Evolutionary conservation across 768 basidiomycete species (phyloP).

Genomic region (Crassisporium funariophilum): DNA sequence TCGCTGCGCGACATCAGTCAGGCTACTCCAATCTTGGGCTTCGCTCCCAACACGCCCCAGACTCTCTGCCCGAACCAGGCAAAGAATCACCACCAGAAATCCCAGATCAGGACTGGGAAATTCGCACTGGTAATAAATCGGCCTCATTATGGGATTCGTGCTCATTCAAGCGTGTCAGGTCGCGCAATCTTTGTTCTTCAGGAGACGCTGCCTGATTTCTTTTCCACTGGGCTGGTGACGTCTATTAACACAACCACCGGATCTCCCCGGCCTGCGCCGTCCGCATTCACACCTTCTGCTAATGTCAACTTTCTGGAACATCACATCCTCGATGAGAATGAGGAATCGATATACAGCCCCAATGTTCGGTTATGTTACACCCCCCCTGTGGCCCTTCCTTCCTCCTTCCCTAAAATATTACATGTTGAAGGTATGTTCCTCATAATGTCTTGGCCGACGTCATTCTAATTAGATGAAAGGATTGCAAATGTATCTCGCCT

Average conservation of each 20-base stretch:
- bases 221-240: slow-evolving; percentile 64
- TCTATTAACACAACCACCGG: slow-evolving; percentile 51
- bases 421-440: slow-evolving; percentile 72
- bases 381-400: slow-evolving; percentile 64
- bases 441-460: neutral
- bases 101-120: slow-evolving; percentile 77
- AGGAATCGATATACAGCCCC: slow-evolving; percentile 62
- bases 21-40: slow-evolving; percentile 33
- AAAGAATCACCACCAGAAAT: slow-evolving; percentile 35
- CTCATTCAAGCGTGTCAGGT: no score
- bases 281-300: slow-evolving; percentile 25
- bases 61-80: slow-evolving; percentile 31
- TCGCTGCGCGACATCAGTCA: slow-evolving; percentile 12
- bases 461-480: slow-evolving; percentile 39
- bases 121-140: slow-evolving; percentile 61
- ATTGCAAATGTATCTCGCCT: slow-evolving; percentile 70
- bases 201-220: slow-evolving; percentile 73
- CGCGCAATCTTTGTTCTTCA: slow-evolving; percentile 70
- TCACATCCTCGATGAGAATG: slow-evolving; percentile 33
- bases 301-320: slow-evolving; percentile 31
- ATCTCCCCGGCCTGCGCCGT: slow-evolving; percentile 29
- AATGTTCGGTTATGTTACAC: slow-evolving; percentile 66
- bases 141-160: neutral
- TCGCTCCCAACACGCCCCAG: slow-evolving; percentile 36
- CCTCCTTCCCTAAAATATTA: slow-evolving; percentile 70